phyloP scores from a whole-genome alignment of 805 yeast species.

The Debaryomyces prosopidis region DNA sequence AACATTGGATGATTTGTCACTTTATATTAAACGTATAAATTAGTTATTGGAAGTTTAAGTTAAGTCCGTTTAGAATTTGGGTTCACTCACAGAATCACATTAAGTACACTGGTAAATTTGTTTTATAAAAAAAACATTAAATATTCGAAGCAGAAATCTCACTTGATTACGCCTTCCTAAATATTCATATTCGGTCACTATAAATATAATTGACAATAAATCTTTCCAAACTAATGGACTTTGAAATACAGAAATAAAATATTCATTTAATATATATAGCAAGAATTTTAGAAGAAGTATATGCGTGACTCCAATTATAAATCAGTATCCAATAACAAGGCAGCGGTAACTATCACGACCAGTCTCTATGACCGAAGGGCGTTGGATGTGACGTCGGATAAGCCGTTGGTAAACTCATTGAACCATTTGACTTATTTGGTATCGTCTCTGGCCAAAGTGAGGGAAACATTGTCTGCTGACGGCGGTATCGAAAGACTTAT shows the following conservation, averaged over 20 bases:
- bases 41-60: neutral
- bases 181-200: too few species aligned
- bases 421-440: conserved; percentile 88
- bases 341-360: conserved; percentile 89
- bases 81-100: too few species aligned
- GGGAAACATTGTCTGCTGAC: conserved; percentile 85
- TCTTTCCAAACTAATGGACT: too few species aligned
- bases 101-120: too few species aligned
- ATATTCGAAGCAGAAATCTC: too few species aligned
- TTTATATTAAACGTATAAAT: neutral
- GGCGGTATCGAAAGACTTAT: conserved; percentile 92
- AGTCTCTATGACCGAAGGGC: conserved; percentile 91
- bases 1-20: neutral
- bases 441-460: conserved; percentile 80
- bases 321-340: conserved; percentile 75
- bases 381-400: conserved; percentile 83
- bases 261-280: neutral
- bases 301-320: conserved; percentile 93
- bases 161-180: too few species aligned
- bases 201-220: too few species aligned
- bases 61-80: neutral
- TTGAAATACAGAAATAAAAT: neutral
- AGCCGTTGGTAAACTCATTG: conserved; percentile 87
- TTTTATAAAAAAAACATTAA: too few species aligned
- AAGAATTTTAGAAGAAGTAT: neutral